A percentile compares a stretch with the other conserved stretches of the same genome.
phyloP scores from a whole-genome alignment of 352 stramenopile species.

The Phytophthora tubulina region DNA sequence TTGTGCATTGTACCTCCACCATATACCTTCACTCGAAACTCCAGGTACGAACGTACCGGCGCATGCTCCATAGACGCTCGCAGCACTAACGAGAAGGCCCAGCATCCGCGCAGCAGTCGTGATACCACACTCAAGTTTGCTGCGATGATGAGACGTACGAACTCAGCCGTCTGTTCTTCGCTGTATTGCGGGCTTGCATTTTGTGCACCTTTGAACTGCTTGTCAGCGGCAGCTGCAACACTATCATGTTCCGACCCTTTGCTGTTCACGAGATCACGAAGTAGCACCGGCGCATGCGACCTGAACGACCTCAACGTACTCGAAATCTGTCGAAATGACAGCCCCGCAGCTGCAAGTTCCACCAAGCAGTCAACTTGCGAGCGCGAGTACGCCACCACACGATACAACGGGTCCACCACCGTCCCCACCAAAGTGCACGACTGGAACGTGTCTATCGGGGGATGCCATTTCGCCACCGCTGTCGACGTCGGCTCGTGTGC shows the following conservation, averaged over 20 bases:
- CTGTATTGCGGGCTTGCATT: slow-evolving; percentile 30
- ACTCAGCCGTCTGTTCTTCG: slow-evolving; percentile 45
- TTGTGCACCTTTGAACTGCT: slow-evolving; percentile 9
- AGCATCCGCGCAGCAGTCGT: slow-evolving; percentile 47
- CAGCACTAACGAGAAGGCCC: slow-evolving; percentile 63
- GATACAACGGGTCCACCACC: slow-evolving; percentile 31
- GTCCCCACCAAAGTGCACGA: slow-evolving; percentile 27
- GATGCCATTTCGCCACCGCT: slow-evolving; percentile 32
- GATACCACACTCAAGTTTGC: slow-evolving; percentile 51
- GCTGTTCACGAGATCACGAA: slow-evolving; percentile 27
- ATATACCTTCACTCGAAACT: slow-evolving; percentile 59
- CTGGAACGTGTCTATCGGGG: slow-evolving; percentile 40
- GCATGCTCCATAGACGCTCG: slow-evolving; percentile 38
- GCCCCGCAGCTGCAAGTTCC: slow-evolving; percentile 40
- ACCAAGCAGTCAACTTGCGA: slow-evolving; percentile 47
- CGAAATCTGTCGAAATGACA: slow-evolving; percentile 48
- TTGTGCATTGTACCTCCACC: slow-evolving; percentile 42
- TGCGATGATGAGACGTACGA: slow-evolving; percentile 55
- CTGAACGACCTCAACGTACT: slow-evolving; percentile 39
- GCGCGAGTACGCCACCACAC: slow-evolving; percentile 38
- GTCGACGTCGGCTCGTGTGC: slow-evolving; percentile 23
- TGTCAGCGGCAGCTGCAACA: background rate
- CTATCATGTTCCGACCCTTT: background rate
- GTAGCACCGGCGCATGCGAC: slow-evolving; percentile 27
- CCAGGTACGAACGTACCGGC: slow-evolving; percentile 48